phyloP scores from a whole-genome alignment of 108 stramenopile species.

The Cyclotella kingstonii region DNA sequence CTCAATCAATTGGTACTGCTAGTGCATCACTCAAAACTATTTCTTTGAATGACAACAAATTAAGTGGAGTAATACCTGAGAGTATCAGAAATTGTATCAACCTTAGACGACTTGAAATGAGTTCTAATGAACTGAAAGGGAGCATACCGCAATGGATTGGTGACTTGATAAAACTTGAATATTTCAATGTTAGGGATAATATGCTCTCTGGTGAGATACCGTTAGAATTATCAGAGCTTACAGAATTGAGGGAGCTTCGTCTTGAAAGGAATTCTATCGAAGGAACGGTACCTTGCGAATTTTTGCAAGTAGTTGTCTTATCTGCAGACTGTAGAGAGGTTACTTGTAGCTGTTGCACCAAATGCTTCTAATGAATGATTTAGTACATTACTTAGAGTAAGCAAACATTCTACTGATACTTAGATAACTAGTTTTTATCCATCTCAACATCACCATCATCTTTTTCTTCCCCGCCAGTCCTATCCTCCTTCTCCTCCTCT shows the following conservation, averaged over 20 bases:
- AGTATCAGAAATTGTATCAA: slow-evolving; percentile 10
- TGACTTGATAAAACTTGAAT: slow-evolving; percentile 12
- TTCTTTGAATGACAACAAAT: slow-evolving; percentile 13
- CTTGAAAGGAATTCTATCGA: slow-evolving; percentile 18
- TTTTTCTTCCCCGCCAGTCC: slow-evolving; percentile 11
- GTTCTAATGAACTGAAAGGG: slow-evolving; percentile 14
- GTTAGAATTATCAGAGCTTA: slow-evolving; percentile 10
- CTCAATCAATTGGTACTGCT: background rate
- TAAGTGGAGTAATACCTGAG: slow-evolving; percentile 19
- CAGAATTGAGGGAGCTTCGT: slow-evolving; percentile 9
- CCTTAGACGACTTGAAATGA: slow-evolving; percentile 6
- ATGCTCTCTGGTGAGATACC: slow-evolving; percentile 11
- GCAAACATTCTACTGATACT: too few relatives aligned
- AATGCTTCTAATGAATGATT: background rate
- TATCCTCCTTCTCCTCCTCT: background rate
- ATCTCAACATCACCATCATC: slow-evolving; percentile 29
- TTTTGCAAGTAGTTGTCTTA: slow-evolving; percentile 1
- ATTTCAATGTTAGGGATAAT: slow-evolving; percentile 22
- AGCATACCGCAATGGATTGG: slow-evolving; percentile 13
- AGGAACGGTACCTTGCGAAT: slow-evolving; percentile 17
- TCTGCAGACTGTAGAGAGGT: slow-evolving; percentile 8
- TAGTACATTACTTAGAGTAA: background rate
- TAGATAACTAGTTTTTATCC: slow-evolving; percentile 10
- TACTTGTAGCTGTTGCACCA: slow-evolving; percentile 18
- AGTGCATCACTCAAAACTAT: slow-evolving; percentile 9